phyloP scores from a whole-genome alignment of 257 asterid genomes.

The Thymus quinquecostatus region DNA sequence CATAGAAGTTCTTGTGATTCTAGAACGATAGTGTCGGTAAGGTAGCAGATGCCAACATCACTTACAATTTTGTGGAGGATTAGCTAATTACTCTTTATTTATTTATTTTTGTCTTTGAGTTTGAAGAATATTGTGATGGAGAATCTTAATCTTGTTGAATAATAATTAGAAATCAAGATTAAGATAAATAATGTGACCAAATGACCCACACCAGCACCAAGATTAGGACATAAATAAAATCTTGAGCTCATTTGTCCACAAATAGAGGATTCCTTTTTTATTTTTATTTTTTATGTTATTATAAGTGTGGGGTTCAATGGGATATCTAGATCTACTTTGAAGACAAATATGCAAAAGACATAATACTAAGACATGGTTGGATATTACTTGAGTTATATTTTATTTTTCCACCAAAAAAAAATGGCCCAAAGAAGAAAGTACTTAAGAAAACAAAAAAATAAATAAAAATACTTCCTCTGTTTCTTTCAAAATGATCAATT shows the following conservation, averaged over 20 bases:
- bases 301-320: neutral
- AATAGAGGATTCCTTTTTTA: neutral
- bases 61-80: too few relatives aligned
- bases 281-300: too few relatives aligned
- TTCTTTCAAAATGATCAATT: too few relatives aligned
- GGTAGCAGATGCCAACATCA: too few relatives aligned
- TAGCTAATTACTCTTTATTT: too few relatives aligned
- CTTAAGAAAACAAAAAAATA: neutral
- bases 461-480: too few relatives aligned
- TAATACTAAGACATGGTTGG: neutral
- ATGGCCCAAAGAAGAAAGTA: neutral
- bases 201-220: conserved; percentile 24
- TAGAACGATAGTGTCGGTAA: too few relatives aligned
- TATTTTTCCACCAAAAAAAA: neutral
- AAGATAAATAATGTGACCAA: neutral
- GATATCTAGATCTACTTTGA: neutral
- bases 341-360: neutral
- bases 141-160: neutral
- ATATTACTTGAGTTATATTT: neutral
- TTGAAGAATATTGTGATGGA: neutral
- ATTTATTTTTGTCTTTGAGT: neutral
- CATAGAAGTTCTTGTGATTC: neutral
- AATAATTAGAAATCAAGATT: conserved; percentile 26
- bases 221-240: conserved; percentile 27
- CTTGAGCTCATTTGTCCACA: conserved; percentile 27